Evolutionary conservation across 169 alveolate genomes (phyloP), one percentile per base, ranked within the genome.

Genomic region (Plasmodium sp.): DNA sequence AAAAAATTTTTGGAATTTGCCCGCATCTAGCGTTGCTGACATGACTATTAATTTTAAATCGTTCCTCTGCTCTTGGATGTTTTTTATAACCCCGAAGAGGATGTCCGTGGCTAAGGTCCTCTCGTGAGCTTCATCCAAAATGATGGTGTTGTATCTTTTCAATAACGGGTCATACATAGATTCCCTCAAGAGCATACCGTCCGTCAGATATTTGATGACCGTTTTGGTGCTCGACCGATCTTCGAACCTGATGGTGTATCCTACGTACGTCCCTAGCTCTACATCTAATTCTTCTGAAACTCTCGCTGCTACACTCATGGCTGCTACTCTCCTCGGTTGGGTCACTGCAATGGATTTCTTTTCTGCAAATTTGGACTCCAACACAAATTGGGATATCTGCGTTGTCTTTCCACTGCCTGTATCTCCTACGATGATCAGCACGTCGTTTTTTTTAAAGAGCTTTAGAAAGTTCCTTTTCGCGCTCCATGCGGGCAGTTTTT

Each of bases 361-460:
- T 54, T 96, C 97, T 31, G 96, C 94, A 74, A 97, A 84, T 41
- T 97, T 97, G 5, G 98, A 97, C 72, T 98, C 98, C 71, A 97
- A 88, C n/a, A 99, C 98, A 83, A 97, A 98, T 96, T 99, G 99
- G 36, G 99, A 99, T 93, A 98, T 97, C 95, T 99, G 99, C 5
- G 99, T 99, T 36, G 99, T 99, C 96, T 99, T 99, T 5, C 99
- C 99, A 86, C 99, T 98, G 0, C 99, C 99, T 31, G 99, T 99
- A 83, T 98, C 99, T 1, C 99, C 99, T 54, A 97, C 98, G 27
- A 98, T 96, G 12, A 98, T 96, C 56, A 95, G 79, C 43, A 81
- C 95, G 84, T 95, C 90, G 62, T 97, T 97, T 84, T 97, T 94
- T 34, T 96, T 94, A 58, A 98, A 96, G 31, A 98, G 94, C 58